Evolutionary conservation across 805 yeast genomes (phyloP), one percentile per base, ranked within the genome.

Genomic region (Hanseniaspora singularis): DNA sequence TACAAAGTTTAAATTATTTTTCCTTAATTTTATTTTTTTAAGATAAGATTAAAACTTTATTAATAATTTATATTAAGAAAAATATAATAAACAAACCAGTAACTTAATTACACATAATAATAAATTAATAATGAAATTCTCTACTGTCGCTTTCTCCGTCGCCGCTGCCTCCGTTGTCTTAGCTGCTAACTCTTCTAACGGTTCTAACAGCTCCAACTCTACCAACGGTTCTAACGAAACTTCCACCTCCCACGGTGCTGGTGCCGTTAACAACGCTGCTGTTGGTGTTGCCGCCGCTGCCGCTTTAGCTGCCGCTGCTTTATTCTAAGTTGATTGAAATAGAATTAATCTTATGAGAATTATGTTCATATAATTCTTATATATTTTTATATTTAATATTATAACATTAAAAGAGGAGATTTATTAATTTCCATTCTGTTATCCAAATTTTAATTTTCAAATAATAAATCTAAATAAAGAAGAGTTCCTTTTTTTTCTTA

Each of bases 271-370:
- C 55, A 70, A 68, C 65, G 72, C 74, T 68, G 81, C 85, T 62
- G 69, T 69, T 58, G 79, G 82, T 69, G 75, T 77, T 62, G 68
- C 79, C 59, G 88, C 86, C 74, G 87, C 83, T 59, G 84, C 79
- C 63, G 83, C 81, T 57, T 88, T 87, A 56, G 88, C 87, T 61
- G 88, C 85, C 73, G 78, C 79, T 59, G 66, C 67, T 67, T 63
- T 67, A 59, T 66, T 68, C 65, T 68, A 67, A 64, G 61, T 51
- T 38, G 44, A 42, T 52, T 46, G 33, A 18, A 24, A 15, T 23
- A 23, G 15, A 26, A 26, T 40, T 39, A 8, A 18, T 31, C 18
- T 22, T 23, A 28, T 22, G 24, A 14, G 15, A 11, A 27, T 38
- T 26, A 34, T 40, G 16, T 24, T 19, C n/a, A 16, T 18, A 30